Evolutionary conservation across 352 stramenopile genomes (phyloP), one percentile per base, ranked within the genome.

Genomic region (Saprolegnia diclina): DNA sequence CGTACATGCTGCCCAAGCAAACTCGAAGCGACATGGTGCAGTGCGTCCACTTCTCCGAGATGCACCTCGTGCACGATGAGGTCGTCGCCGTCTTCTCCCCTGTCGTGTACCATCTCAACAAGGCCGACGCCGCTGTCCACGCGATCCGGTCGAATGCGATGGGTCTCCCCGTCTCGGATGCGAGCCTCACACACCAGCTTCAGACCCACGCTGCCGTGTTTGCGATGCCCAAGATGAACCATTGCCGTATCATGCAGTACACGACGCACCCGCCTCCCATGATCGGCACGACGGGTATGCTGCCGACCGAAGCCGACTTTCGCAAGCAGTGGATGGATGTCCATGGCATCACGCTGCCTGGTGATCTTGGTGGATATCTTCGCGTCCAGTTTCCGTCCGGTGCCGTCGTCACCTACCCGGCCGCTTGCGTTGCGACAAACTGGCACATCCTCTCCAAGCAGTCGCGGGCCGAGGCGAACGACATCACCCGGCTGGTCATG

Each of bases 321-420:
- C 71, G 74, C 64, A 56, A 22, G 13, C 79, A 81, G 24, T 83
- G 77, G 77, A 35, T 74, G 6, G 61, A 69, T 42, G 72, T 81
- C 16, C 75, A 81, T 56, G 65, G 77, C 26, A 81, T 81, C 35
- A 59, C 54, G 19, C 71, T 84, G 7, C 74, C 77, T 16, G 14
- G 74, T 35, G 32, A 74, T 22, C 74, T 82, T 68, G 76, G 78
- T 48, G 78, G 76, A 29, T 85, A 77, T 52, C 72, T 72, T 37
- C 70, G 68, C 13, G 71, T 85, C 45, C 70, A 71, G 0, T 83
- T 81, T 65, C 73, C 77, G 5, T 74, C 69, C 35, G 59, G 63
- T 3, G 73, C 73, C 9, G 48, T 75, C 0, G 38, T 82, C 16
- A 85, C 73, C 9, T 85, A 83, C 50, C 76, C 77, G 21, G 75